Evolutionary conservation across 352 stramenopile species (phyloP).

Genomic region (Pythium scleroteichum): DNA sequence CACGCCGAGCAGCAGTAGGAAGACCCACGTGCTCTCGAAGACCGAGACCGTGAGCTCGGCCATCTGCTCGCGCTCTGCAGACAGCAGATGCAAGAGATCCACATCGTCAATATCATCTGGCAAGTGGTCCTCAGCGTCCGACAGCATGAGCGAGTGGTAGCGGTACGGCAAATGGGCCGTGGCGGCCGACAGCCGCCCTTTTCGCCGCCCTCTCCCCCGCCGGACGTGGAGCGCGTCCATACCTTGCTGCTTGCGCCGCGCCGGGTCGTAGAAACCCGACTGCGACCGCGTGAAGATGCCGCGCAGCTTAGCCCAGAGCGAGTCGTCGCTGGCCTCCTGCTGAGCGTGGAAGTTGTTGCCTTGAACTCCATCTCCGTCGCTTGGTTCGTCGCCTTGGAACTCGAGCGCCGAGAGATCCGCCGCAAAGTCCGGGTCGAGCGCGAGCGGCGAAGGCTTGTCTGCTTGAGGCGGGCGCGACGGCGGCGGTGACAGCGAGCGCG

Average conservation of each 20-base stretch:
- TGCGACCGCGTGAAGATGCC: slow-evolving; percentile 22
- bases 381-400: slow-evolving; percentile 9
- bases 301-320: slow-evolving; percentile 23
- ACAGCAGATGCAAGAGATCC: slow-evolving; percentile 28
- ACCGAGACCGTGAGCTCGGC: slow-evolving; percentile 45
- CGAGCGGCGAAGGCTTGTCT: slow-evolving; percentile 13
- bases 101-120: slow-evolving; percentile 28
- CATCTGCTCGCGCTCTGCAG: slow-evolving; percentile 56
- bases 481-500: slow-evolving; percentile 16
- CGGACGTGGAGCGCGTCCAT: slow-evolving; percentile 7
- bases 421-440: slow-evolving; percentile 18
- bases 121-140: slow-evolving; percentile 20
- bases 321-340: too few species aligned
- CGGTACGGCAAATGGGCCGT: slow-evolving; percentile 24
- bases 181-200: slow-evolving; percentile 15
- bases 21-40: slow-evolving; percentile 76
- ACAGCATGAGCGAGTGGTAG: slow-evolving; percentile 29
- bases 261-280: slow-evolving; percentile 34
- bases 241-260: slow-evolving; percentile 38
- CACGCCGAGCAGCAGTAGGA: slow-evolving; percentile 60
- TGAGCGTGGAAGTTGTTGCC: too few species aligned
- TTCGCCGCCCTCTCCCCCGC: slow-evolving; percentile 4
- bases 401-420: slow-evolving; percentile 15
- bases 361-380: not conserved
- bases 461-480: not conserved